phyloP scores from a whole-genome alignment of 2,329 filamentous ascomycete species.

The Ophiosphaerella narmari region DNA sequence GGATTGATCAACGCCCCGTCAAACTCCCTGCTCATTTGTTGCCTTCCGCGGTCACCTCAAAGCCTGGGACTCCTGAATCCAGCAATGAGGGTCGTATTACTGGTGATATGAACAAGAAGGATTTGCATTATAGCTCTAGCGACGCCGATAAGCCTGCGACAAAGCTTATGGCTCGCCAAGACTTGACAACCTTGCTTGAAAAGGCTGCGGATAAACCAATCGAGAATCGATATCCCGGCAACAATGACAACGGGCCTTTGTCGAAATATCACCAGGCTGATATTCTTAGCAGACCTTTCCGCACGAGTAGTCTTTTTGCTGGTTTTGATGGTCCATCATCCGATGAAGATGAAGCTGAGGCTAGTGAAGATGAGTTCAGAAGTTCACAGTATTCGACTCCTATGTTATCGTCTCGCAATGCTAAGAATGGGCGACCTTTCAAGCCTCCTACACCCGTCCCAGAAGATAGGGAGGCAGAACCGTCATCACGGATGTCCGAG shows the following conservation, averaged over 20 bases:
- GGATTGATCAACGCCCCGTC: constrained; percentile 76
- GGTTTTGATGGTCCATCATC: constrained; percentile 74
- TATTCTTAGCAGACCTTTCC: constrained; percentile 67
- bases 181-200: constrained; percentile 35
- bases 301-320: constrained; percentile 84
- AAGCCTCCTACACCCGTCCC: constrained; percentile 49
- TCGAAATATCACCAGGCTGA: constrained; percentile 62
- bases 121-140: constrained; percentile 15
- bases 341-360: constrained; percentile 60
- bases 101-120: constrained; percentile 15
- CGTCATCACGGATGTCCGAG: constrained; percentile 34
- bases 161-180: constrained; percentile 32
- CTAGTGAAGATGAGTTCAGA: constrained; percentile 66
- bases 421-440: constrained; percentile 54
- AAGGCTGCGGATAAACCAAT: constrained; percentile 42
- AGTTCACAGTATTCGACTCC: constrained; percentile 50
- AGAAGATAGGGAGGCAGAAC: constrained; percentile 47
- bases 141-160: constrained; percentile 16
- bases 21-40: constrained; percentile 78
- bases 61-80: constrained; percentile 49
- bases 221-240: constrained; percentile 73
- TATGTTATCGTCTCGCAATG: constrained; percentile 49
- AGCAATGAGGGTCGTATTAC: constrained; percentile 11
- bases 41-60: constrained; percentile 72
- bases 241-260: constrained; percentile 79